Conservation (phyloP, 75 land plant species). For the Adiantum capillusveneris region DNA sequence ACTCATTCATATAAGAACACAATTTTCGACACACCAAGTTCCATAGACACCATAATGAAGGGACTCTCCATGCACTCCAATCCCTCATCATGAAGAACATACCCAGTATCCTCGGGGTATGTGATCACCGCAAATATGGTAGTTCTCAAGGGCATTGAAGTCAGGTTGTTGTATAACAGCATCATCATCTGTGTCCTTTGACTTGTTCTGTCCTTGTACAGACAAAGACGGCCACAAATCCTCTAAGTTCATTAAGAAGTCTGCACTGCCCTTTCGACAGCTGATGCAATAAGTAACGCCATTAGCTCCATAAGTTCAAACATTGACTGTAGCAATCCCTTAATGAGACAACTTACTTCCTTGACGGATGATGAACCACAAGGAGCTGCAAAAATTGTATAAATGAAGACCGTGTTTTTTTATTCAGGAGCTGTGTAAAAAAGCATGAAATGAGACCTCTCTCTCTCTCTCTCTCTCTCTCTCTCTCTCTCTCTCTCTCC, state of each 20-base stretch:
- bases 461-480: background rate
- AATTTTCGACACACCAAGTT: too few relatives aligned
- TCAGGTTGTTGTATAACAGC: slow-evolving; percentile 21
- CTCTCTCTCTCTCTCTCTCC: background rate
- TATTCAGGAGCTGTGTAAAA: slow-evolving; percentile 72
- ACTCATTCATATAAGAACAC: too few relatives aligned
- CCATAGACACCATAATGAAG: too few relatives aligned
- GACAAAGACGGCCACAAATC: slow-evolving; percentile 44
- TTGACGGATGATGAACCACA: slow-evolving; percentile 90
- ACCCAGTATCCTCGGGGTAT: slow-evolving; percentile 90
- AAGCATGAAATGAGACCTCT: too few relatives aligned
- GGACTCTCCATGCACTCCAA: too few relatives aligned
- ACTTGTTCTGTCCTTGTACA: background rate
- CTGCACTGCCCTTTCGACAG: slow-evolving; percentile 79
- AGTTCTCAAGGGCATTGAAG: slow-evolving; percentile 19
- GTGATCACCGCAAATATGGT: slow-evolving; percentile 74
- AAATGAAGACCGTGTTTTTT: slow-evolving; percentile 55
- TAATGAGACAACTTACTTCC: slow-evolving; percentile 38
- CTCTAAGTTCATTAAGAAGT: slow-evolving; percentile 63
- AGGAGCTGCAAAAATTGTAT: slow-evolving; percentile 75
- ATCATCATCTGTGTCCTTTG: slow-evolving; percentile 7
- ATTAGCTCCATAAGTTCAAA: too few relatives aligned
- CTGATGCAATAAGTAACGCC: too few relatives aligned
- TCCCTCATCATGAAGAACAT: too few relatives aligned
- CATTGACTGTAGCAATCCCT: background rate